Base-by-base conservation (phyloP, 78 protist species). In the Dictyostelium brefeldianum region DNA sequence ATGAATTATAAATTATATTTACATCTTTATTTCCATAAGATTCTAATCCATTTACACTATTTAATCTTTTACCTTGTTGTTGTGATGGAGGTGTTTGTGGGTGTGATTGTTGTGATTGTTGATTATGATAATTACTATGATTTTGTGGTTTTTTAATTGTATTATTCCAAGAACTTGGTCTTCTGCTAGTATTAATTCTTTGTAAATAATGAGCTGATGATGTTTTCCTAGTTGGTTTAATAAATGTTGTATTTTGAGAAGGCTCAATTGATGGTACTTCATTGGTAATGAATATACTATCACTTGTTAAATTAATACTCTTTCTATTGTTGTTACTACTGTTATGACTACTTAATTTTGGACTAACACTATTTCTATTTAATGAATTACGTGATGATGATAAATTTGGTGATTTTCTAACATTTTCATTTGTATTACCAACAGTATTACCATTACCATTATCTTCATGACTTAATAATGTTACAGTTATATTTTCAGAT, bases 111-210 rank as follows among this genome's bases (percentile, higher is more conserved):
- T 17, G 25, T 0, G 17, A 31, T 69, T 69, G 69, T 22, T 59
- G 69, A 8, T 59, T 25, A 11, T 56, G 65, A 36, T 36, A 36
- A 36, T 36, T 36, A 62, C 1, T 29, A 20, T n/a, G 29, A 5
- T 59, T 25, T 59, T 20, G 29, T 46, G 17, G 56, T 46, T 73
- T 73, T 46, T 29, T 73, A 22, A 43, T 18, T 20, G 56, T 46
- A 73, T 47, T 73, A 25, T 29, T 17, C 79, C 79, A 73, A 73
- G 79, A 73, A 46, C 20, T 73, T 8, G 79, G 79, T 73, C 79
- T 73, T 20, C 79, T 41, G 10, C 70, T 25, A n/a, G 70, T 62
- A 31, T 31, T 31, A 31, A 67, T 31, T 67, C 75, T 67, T 27
- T 25, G 15, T 67, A 67, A 67, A 31, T 67, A 67, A 5, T 31